A percentile compares a stretch with the other conserved stretches of the same genome.
These are phyloP conservation scores for Termitomyces sp. DNA, from an alignment of 768 basidiomycete genomes.

Conservation along the genomic window DNA sequence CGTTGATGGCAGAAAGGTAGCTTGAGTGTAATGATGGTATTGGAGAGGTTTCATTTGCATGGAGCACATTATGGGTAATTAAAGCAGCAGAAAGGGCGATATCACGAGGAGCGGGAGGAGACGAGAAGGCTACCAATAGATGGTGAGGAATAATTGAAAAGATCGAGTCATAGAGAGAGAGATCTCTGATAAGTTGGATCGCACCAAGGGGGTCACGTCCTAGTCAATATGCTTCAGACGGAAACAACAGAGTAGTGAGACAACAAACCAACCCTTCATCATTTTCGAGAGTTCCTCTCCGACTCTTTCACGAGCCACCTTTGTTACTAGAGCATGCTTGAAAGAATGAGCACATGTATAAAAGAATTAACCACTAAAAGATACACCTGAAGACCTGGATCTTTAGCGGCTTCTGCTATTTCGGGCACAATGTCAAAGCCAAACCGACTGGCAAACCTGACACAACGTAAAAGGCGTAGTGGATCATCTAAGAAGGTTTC, in stretches of 20 bases:
- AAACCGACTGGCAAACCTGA: conserved; percentile 89
- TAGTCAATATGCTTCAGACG: conserved; percentile 20
- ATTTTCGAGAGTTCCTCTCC: conserved; percentile 94
- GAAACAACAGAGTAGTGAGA: not conserved
- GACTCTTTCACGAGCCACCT: conserved; percentile 87
- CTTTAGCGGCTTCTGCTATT: conserved; percentile 54
- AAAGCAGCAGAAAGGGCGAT: conserved; percentile 49
- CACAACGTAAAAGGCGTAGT: conserved; percentile 81
- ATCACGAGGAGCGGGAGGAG: conserved; percentile 27
- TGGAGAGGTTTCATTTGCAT: conserved; percentile 18
- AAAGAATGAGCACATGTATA: not conserved
- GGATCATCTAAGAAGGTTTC: conserved; percentile 96
- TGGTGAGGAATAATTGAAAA: conserved; percentile 50
- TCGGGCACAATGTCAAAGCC: conserved; percentile 74
- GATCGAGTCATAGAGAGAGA: conserved; percentile 65
- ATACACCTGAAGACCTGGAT: conserved; percentile 57
- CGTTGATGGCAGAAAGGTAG: conserved; percentile 31
- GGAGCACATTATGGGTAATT: conserved; percentile 49
- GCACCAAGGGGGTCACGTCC: conserved; percentile 72
- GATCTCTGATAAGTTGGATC: conserved; percentile 65
- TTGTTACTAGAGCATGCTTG: conserved; percentile 63
- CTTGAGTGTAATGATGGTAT: conserved; percentile 42
- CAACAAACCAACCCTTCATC: conserved; percentile 61
- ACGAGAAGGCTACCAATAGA: conserved; percentile 39
- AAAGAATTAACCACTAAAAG: not conserved